phyloP scores from a whole-genome alignment of 164 flowering plant species.

The Brasenia schreberi region DNA sequence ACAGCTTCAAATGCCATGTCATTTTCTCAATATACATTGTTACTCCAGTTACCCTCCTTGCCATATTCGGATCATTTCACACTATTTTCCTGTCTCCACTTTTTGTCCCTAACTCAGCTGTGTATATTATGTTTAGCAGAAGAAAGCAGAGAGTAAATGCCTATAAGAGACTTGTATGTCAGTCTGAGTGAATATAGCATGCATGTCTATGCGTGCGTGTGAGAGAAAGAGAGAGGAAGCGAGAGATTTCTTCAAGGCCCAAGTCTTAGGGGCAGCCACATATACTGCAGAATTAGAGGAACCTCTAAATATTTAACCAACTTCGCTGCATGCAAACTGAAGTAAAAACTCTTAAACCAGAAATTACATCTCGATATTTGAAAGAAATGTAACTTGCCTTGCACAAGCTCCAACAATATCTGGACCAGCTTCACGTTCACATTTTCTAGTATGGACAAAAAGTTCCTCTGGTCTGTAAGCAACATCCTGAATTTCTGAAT shows the following conservation, averaged over 20 bases:
- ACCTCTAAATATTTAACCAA: neutral
- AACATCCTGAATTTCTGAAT: conserved; percentile 49
- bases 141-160: too few relatives aligned
- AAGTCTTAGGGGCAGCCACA: neutral
- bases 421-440: conserved; percentile 69
- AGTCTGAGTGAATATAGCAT: too few relatives aligned
- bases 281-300: neutral
- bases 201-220: neutral
- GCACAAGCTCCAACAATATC: conserved; percentile 60
- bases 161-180: too few relatives aligned
- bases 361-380: neutral
- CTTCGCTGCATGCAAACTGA: neutral
- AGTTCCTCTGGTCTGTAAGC: conserved; percentile 70
- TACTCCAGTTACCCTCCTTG: too few relatives aligned
- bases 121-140: too few relatives aligned
- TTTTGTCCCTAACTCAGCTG: too few relatives aligned
- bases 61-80: too few relatives aligned
- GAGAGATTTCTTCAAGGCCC: neutral
- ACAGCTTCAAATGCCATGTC: too few relatives aligned
- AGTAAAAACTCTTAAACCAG: neutral
- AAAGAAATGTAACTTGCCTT: conserved; percentile 34
- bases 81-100: too few relatives aligned
- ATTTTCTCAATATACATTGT: too few relatives aligned
- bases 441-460: conserved; percentile 65
- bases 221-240: neutral